phyloP scores from a whole-genome alignment of 148 eudicot species.

The Arctostaphylos glauca region DNA sequence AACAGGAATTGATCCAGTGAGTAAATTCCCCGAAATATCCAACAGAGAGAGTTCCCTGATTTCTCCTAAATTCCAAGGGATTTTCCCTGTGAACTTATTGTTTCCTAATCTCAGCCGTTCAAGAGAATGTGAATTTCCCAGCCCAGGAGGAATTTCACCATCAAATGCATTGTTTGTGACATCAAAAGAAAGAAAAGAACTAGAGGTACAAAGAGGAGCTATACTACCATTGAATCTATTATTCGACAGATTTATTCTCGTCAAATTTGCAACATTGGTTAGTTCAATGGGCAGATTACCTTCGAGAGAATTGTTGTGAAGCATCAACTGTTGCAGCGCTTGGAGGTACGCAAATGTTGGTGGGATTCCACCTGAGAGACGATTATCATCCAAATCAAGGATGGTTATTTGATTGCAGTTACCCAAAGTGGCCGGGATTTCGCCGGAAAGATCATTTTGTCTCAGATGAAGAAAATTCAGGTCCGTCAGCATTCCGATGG shows the following conservation, averaged over 20 bases:
- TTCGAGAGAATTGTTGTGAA: conserved; percentile 80
- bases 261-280: conserved; percentile 49
- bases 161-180: conserved; percentile 77
- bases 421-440: conserved; percentile 70
- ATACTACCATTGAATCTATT: conserved; percentile 79
- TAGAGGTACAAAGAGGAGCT: conserved; percentile 71
- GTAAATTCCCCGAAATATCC: conserved; percentile 74
- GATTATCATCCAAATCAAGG: conserved; percentile 86
- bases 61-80: conserved; percentile 70
- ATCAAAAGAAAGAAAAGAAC: conserved; percentile 74
- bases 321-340: conserved; percentile 70
- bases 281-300: conserved; percentile 71
- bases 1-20: conserved; percentile 64
- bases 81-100: conserved; percentile 63
- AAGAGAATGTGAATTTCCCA: conserved; percentile 67
- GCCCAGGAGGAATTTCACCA: conserved; percentile 57
- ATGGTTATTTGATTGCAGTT: conserved; percentile 56
- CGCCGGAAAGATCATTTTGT: conserved; percentile 72
- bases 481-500: conserved; percentile 56
- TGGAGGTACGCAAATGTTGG: conserved; percentile 48
- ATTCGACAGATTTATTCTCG: conserved; percentile 79
- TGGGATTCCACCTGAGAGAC: conserved; percentile 71
- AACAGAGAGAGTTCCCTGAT: conserved; percentile 48
- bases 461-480: conserved; percentile 73
- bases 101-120: conserved; percentile 77